phyloP scores from a whole-genome alignment of 106 monocot species.

The Acorus gramineus region DNA sequence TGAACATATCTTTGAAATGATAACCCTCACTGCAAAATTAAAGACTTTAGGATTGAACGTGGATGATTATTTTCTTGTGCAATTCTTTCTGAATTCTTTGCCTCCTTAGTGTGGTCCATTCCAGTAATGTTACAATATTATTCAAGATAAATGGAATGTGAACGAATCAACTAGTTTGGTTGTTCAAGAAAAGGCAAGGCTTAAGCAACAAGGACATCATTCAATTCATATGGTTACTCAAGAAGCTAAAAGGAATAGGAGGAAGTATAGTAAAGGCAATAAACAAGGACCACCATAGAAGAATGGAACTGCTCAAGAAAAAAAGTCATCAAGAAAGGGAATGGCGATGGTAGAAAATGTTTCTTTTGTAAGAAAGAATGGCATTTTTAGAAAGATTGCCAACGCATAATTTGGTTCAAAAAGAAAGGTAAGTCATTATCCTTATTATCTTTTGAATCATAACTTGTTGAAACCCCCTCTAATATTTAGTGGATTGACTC shows the following conservation, averaged over 20 bases:
- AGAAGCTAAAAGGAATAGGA: background rate
- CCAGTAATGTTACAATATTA: background rate
- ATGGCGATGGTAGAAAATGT: too few species aligned
- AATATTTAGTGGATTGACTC: background rate
- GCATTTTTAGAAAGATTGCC: background rate
- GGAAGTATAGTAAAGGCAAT: background rate
- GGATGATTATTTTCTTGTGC: background rate
- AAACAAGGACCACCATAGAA: background rate
- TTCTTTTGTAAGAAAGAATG: too few species aligned
- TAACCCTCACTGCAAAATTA: background rate
- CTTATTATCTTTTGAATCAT: background rate
- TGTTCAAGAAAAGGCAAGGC: background rate
- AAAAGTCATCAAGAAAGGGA: too few species aligned
- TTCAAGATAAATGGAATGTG: background rate
- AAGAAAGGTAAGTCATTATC: background rate
- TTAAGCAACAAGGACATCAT: background rate
- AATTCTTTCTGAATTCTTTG: background rate
- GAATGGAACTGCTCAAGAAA: too few species aligned
- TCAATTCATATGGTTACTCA: background rate
- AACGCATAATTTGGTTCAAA: background rate
- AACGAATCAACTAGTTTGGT: background rate
- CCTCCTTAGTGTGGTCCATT: background rate
- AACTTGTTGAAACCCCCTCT: background rate
- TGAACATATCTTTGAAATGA: slow-evolving; percentile 2
- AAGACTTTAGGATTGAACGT: background rate